Conservation (phyloP, 495 filamentous ascomycete genomes). For the Amphirosellinia nigrospora region DNA sequence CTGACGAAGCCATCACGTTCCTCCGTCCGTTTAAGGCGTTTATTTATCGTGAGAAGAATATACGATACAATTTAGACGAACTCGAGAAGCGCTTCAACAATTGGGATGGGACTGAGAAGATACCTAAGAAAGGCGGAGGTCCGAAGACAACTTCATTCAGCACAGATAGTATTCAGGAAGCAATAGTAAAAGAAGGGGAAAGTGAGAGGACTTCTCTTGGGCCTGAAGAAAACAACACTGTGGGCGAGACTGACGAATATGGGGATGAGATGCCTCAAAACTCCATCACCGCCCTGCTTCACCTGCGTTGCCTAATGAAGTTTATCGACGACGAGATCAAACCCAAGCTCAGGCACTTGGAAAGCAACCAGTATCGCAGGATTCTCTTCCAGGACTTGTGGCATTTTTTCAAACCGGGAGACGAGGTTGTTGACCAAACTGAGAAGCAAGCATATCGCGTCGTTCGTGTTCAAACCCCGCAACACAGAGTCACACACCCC, state of each 20-base stretch:
- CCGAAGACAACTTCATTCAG: neutral
- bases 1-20: neutral
- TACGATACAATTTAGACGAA: neutral
- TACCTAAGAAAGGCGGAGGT: neutral
- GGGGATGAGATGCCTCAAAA: neutral
- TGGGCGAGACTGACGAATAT: neutral
- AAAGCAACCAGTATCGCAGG: conserved; percentile 26
- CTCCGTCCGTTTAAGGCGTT: neutral
- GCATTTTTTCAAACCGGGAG: conserved; percentile 49
- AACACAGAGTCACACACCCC: conserved; percentile 29
- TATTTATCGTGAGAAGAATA: neutral
- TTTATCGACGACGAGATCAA: neutral
- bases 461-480: conserved; percentile 31
- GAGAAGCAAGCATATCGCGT: conserved; percentile 40
- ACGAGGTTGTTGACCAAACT: conserved; percentile 36
- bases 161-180: neutral
- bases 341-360: neutral
- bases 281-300: neutral
- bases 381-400: conserved; percentile 50
- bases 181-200: neutral
- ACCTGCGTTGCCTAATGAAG: neutral
- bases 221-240: neutral
- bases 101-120: neutral
- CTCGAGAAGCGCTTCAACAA: neutral
- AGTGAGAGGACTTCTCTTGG: neutral